Base-by-base conservation (phyloP, 2,329 filamentous ascomycete species). In the Metarhizium sp. region DNA sequence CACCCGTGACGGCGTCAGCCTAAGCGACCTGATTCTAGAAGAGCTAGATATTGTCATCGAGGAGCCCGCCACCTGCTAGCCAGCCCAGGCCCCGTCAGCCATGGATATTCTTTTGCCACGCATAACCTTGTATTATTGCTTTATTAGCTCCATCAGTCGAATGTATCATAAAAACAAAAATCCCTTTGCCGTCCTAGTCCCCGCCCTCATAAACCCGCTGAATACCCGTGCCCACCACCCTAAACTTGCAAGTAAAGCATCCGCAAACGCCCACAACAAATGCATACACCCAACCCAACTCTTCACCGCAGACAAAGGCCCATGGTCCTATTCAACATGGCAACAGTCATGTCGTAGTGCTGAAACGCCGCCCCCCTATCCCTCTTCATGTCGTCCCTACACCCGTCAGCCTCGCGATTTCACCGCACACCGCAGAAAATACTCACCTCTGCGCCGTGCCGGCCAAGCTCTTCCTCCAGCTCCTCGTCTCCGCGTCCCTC, bases 251-350 rank as follows among this genome's bases (percentile, higher is more conserved):
- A 16, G 18, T 50, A 6, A 50, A 13, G 5, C 10, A 13, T 18
- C 25, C 18, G 14, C 29, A 18, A 25, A 32, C 18, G 25, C 25
- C 25, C 3, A 25, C 4, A 25, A 25, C 4, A 25, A 25, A 25
- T 25, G 3, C 25, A 25, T 25, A 25, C 25, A 25, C 25, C 25
- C 38, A n/a, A 4, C 36, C 16, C 20, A 25, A 25, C 20, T 25
- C 20, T 25, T 73, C 67, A 82, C 57, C 80, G 76, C 56, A 86
- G 66, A 64, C 85, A 87, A 46, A 89, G 66, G 1, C 80, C 80
- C 84, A 91, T 85, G 6, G 78, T 84, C 66, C 86, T 82, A 64
- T 92, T 91, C 54, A 92, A 73, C 86, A 88, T 88, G 18, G 76
- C 77, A 50, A 92, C 67, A 7, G 85, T 89, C 72, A 80, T 80